Evolutionary conservation across 164 flowering plant species (phyloP), one percentile per base, ranked within the genome.

Genomic region (Magnolia sinica): DNA sequence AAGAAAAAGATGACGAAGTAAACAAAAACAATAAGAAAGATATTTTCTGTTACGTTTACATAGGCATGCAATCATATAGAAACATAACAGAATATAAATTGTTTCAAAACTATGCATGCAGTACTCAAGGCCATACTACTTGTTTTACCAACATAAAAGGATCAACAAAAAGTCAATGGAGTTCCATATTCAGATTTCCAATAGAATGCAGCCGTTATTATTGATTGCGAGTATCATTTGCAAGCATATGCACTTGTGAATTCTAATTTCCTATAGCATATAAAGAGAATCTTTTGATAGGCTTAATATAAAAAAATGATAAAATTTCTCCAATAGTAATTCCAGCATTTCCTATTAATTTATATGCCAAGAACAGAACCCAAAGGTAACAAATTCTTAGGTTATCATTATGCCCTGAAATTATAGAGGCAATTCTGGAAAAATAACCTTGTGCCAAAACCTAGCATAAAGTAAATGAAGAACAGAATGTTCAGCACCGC

Each of bases 401-500:
- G n/a, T 8, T 29, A 1, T 22, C 29, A 65, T 65, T 11, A 24
- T 20, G 61, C 8, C 19, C 50, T 37, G 10, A 69, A 70, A 16
- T 51, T 73, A 11, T 10, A 24, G 23, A 71, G 23, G 65, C 50
- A n/a, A n/a, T 72, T 68, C 45, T 72, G 22, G 65, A 72, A 7
- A 71, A 79, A 79, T 59, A 74, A 93, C 99, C 99, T 95, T 93
- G 90, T 95, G 98, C 99, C 99, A 95, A 85, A 95, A 95, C 81
- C 98, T 88, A 76, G 97, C 87, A 82, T 93, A 95, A 70, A 93
- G 94, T 80, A 93, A 89, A 84, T 95, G 98, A 77, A 95, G 97
- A 81, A 93, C 99, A 65, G 98, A 97, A 88, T 95, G 99, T 81
- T 95, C 99, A 74, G 99, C 98, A 74, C 99, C 99, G 76, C 98